Percentiles rank a stretch among this genome's conserved stretches.
phyloP scores from a whole-genome alignment of 208 protist genomes.

The Trypanosoma platydactyli region DNA sequence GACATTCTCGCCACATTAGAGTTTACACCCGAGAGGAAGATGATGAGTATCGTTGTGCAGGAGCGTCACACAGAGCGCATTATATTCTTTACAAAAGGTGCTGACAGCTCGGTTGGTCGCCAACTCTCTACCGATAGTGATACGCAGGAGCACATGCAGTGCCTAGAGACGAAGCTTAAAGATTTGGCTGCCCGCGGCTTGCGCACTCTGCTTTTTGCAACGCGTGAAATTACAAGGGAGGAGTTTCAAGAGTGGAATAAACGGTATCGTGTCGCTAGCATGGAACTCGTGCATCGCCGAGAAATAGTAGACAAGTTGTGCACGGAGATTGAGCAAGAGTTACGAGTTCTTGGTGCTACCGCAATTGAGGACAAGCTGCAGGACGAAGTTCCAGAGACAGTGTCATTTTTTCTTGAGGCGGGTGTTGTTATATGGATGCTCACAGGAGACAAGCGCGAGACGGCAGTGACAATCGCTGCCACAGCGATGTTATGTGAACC shows the following conservation, averaged over 20 bases:
- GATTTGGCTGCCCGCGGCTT: constrained; percentile 84
- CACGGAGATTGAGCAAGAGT: constrained; percentile 88
- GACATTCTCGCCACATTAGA: constrained; percentile 85
- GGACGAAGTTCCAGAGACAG: constrained; percentile 92
- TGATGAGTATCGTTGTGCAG: constrained; percentile 91
- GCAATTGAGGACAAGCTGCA: constrained; percentile 98
- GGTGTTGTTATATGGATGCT: constrained; percentile 97
- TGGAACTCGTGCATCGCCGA: constrained; percentile 57
- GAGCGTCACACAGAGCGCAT: constrained; percentile 59
- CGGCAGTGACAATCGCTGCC: constrained; percentile 87
- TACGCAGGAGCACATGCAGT: constrained; percentile 50
- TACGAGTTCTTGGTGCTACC: constrained; percentile 91
- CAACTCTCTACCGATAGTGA: constrained; percentile 49
- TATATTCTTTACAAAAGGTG: constrained; percentile 90
- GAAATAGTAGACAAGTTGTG: constrained; percentile 76
- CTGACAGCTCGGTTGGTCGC: constrained; percentile 74
- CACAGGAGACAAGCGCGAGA: constrained; percentile 98
- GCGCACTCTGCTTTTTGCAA: constrained; percentile 86
- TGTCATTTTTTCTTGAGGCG: constrained; percentile 89
- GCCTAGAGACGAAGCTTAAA: constrained; percentile 40
- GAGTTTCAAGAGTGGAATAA: constrained; percentile 71
- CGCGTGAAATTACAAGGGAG: constrained; percentile 48
- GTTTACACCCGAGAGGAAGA: constrained; percentile 90
- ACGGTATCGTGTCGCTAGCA: constrained; percentile 57
- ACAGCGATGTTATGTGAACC: constrained; percentile 84